phyloP scores from a whole-genome alignment of 306 rosid species.

The Pterocarpus santalinus region DNA sequence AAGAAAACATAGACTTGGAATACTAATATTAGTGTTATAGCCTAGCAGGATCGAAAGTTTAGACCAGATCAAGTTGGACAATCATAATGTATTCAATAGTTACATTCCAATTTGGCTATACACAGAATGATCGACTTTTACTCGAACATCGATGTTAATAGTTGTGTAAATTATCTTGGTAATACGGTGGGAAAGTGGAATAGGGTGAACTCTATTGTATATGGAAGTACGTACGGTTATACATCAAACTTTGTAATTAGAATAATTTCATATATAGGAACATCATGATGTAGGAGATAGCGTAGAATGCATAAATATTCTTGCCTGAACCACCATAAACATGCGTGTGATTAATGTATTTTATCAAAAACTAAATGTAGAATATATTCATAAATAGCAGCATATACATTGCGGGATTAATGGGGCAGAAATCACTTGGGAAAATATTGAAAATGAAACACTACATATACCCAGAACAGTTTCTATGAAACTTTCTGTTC shows the following conservation, averaged over 20 bases:
- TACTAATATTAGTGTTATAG: too few species aligned
- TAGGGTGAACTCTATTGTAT: too few species aligned
- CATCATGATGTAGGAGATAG: not conserved
- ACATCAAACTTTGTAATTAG: not conserved
- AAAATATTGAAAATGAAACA: too few species aligned
- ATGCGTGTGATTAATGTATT: not conserved
- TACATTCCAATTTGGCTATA: not conserved
- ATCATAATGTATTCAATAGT: not conserved
- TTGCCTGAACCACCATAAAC: not conserved
- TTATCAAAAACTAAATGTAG: not conserved
- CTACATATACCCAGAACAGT: not conserved
- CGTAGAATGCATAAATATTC: not conserved
- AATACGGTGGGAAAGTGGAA: too few species aligned
- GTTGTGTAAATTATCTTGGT: not conserved
- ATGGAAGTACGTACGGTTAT: not conserved
- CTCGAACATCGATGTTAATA: not conserved
- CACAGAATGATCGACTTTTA: not conserved
- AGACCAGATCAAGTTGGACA: not conserved
- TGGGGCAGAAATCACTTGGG: not conserved
- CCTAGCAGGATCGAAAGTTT: too few species aligned
- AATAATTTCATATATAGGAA: not conserved
- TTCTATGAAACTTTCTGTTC: not conserved
- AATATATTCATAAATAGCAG: conserved; percentile 16
- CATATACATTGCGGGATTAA: not conserved
- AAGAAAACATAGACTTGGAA: not conserved